phyloP scores from a whole-genome alignment of 2,329 filamentous ascomycete species.

The Sordariomycetes sp. region DNA sequence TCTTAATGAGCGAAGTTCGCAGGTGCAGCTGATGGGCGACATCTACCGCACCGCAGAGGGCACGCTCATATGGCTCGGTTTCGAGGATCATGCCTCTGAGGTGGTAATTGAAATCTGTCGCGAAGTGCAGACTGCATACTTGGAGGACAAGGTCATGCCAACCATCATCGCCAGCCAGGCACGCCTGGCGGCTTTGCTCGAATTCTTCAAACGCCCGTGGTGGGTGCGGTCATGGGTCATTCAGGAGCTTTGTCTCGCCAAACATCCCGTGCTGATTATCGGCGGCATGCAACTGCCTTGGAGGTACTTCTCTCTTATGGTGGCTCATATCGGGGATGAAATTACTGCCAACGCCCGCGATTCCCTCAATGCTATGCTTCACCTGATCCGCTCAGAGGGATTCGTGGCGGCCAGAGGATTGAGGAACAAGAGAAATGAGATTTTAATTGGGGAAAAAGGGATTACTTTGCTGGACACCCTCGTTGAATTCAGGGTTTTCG shows the following conservation, averaged over 20 bases:
- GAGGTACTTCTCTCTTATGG: neutral
- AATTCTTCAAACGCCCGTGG: neutral
- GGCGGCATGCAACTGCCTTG: neutral
- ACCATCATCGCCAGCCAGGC: constrained; percentile 1
- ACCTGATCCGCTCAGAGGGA: neutral
- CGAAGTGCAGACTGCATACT: neutral
- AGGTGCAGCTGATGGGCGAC: constrained; percentile 5
- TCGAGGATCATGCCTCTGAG: neutral
- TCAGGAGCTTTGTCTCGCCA: neutral
- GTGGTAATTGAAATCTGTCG: neutral
- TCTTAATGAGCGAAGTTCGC: constrained; percentile 1
- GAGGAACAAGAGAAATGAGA: neutral
- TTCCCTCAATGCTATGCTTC: neutral
- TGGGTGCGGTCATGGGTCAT: neutral
- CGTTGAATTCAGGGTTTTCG: neutral
- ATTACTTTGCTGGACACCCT: neutral
- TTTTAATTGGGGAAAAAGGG: neutral
- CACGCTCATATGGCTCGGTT: neutral
- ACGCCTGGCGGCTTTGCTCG: neutral
- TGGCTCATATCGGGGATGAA: neutral
- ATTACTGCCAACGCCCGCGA: neutral
- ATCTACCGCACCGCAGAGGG: neutral
- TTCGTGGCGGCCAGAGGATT: neutral
- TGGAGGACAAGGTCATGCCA: neutral
- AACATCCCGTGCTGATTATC: neutral